phyloP scores from a whole-genome alignment of 106 monocot species.

The Narthecium ossifragum region DNA sequence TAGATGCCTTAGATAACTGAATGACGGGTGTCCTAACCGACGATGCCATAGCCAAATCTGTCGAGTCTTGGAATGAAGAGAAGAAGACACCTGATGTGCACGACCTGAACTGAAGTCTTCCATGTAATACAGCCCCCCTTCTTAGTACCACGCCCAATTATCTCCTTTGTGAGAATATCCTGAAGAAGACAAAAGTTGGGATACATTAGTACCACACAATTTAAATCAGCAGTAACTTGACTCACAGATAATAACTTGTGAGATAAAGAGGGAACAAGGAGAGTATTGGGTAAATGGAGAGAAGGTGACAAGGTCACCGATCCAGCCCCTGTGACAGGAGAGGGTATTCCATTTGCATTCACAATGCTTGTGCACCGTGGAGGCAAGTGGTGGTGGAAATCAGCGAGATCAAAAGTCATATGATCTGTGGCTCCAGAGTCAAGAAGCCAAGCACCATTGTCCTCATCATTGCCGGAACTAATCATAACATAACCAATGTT shows the following conservation, averaged over 20 bases:
- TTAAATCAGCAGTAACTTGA: no score
- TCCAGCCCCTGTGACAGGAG: conserved; percentile 6
- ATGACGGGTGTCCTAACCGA: conserved; percentile 5
- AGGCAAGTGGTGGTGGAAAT: not conserved
- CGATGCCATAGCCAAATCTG: conserved; percentile 12
- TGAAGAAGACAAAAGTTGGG: conserved; percentile 16
- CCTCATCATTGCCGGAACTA: no score
- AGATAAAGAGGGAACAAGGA: no score
- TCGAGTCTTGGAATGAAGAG: not conserved
- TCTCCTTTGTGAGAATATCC: conserved; percentile 13
- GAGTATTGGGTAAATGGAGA: conserved; percentile 14
- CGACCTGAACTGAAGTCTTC: conserved; percentile 1
- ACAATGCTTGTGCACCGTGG: conserved; percentile 1
- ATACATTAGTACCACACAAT: no score
- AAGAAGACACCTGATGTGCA: not conserved
- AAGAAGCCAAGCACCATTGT: no score
- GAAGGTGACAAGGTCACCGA: not conserved
- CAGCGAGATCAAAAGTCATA: no score
- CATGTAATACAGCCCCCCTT: conserved; percentile 8
- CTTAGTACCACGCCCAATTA: conserved; percentile 6
- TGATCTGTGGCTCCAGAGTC: no score
- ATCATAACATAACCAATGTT: no score
- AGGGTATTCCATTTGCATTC: conserved; percentile 5
- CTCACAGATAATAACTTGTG: no score
- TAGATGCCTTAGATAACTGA: not conserved